Base-by-base conservation (phyloP, 2,329 filamentous ascomycete species). In the Raffaelea deltoideospora region DNA sequence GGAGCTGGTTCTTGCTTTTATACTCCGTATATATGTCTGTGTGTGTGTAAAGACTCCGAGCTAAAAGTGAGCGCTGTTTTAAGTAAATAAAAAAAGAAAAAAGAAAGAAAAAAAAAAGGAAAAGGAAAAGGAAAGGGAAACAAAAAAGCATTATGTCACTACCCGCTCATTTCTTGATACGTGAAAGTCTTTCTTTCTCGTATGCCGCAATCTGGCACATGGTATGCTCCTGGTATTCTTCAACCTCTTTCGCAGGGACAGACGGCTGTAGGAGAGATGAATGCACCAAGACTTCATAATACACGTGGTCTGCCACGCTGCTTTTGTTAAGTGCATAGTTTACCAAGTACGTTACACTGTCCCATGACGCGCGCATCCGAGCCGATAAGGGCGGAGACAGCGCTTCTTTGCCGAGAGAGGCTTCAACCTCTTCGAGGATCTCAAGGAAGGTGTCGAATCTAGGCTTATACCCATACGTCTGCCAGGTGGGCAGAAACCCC, bases 321-420 rank as follows among this genome's bases (percentile, higher is more conserved):
- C 13, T 31, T 14, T n/a, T 14, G 19, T 37, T 3, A 4, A 37
- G 17, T 8, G 35, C 28, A n/a, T 19, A 37, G 15, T 37, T 37
- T 17, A 38, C 26, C 19, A 34, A 11, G 19, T 17, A 34, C 13
- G 14, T 8, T 4, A 24, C 19, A 10, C 29, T 18, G 19, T 29
- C 19, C 36, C 36, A 38, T 7, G 36, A 38, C 10, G 28, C 31
- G 14, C 31, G 37, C 26, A 38, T 38, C 1, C 24, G n/a, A 30
- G 26, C 13, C 5, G 37, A 34, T 1, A 38, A 31, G 31, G 8
- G 19, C 20, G 11, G n/a, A n/a, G n/a, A n/a, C n/a, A n/a, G n/a
- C n/a, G n/a, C n/a, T n/a, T n/a, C n/a, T n/a, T n/a, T n/a, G n/a
- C n/a, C n/a, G n/a, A n/a, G n/a, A n/a, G n/a, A n/a, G n/a, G n/a